phyloP scores from a whole-genome alignment of 345 rosid genomes.

The Linum trigynum region DNA sequence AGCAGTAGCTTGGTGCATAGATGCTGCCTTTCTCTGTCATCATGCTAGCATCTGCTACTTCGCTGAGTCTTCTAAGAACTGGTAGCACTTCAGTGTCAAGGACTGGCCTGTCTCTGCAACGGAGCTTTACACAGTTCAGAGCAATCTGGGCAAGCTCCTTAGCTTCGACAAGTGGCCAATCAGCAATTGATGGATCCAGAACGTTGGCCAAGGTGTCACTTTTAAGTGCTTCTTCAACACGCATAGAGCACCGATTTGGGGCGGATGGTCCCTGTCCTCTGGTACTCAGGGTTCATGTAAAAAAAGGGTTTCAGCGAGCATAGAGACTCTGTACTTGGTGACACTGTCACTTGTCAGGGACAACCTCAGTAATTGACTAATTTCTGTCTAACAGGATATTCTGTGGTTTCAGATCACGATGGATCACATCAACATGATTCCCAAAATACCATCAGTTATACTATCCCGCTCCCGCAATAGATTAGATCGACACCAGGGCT shows the following conservation, averaged over 20 bases:
- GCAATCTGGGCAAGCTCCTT: slow-evolving; percentile 63
- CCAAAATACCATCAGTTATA: no score
- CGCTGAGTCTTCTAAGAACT: slow-evolving; percentile 48
- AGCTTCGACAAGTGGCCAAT: slow-evolving; percentile 67
- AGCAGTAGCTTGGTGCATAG: slow-evolving; percentile 55
- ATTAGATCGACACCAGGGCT: slow-evolving; percentile 74
- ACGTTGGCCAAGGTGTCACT: slow-evolving; percentile 46
- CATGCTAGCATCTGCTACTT: slow-evolving; percentile 42
- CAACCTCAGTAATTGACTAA: slow-evolving; percentile 56
- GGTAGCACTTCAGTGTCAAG: slow-evolving; percentile 69
- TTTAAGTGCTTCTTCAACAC: slow-evolving; percentile 51
- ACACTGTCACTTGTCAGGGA: slow-evolving; percentile 64
- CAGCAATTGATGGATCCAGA: slow-evolving; percentile 48
- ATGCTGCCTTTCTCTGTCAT: slow-evolving; percentile 34
- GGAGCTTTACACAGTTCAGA: slow-evolving; percentile 55
- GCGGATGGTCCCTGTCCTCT: slow-evolving; percentile 72
- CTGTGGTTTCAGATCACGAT: slow-evolving; percentile 78
- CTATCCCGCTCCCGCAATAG: slow-evolving; percentile 58
- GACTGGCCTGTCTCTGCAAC: slow-evolving; percentile 90
- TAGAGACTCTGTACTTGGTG: slow-evolving; percentile 54
- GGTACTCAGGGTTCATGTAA: slow-evolving; percentile 91
- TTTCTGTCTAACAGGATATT: slow-evolving; percentile 67
- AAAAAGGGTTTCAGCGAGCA: slow-evolving; percentile 62
- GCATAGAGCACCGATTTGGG: slow-evolving; percentile 89
- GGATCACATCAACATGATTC: slow-evolving; percentile 28